phyloP scores from a whole-genome alignment of 169 alveolate genomes.

The Theileria orientalis region DNA sequence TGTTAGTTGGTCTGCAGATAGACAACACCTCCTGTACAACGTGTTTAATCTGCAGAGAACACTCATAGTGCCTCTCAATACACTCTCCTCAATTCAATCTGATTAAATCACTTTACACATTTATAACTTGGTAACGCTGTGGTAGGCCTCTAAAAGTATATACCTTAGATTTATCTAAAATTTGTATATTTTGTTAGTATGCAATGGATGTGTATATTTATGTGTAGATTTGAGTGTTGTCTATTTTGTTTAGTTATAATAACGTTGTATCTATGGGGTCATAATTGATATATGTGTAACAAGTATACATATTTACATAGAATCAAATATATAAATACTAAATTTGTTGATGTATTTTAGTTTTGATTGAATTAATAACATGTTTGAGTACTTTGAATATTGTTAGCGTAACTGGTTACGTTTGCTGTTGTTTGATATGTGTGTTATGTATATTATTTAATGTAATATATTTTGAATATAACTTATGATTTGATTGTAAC shows the following conservation, averaged over 20 bases:
- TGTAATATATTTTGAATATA: constrained; percentile 7
- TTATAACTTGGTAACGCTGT: not conserved
- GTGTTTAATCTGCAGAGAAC: constrained; percentile 55
- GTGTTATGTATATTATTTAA: not conserved
- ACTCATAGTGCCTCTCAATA: constrained; percentile 35
- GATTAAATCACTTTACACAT: constrained; percentile 24
- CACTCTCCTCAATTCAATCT: constrained; percentile 21
- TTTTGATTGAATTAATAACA: too few species aligned
- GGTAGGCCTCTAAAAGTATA: too few species aligned
- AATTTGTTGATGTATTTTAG: too few species aligned
- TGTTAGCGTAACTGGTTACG: not conserved
- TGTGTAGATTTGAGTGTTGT: not conserved
- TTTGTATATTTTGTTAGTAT: not conserved
- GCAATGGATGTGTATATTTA: not conserved
- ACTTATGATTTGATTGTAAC: not conserved
- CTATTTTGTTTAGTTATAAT: not conserved
- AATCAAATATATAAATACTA: too few species aligned
- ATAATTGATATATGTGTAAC: too few species aligned
- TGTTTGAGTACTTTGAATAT: not conserved
- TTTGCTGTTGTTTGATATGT: constrained; percentile 11
- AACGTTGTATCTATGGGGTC: constrained; percentile 6
- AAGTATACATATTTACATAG: too few species aligned
- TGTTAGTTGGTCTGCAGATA: constrained; percentile 53
- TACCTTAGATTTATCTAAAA: not conserved
- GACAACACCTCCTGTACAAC: constrained; percentile 42